A percentile compares a stretch with the other conserved stretches of the same genome.
Evolutionary conservation across 768 basidiomycete genomes (phyloP).

Genomic region (Trametes cinnabarina): DNA sequence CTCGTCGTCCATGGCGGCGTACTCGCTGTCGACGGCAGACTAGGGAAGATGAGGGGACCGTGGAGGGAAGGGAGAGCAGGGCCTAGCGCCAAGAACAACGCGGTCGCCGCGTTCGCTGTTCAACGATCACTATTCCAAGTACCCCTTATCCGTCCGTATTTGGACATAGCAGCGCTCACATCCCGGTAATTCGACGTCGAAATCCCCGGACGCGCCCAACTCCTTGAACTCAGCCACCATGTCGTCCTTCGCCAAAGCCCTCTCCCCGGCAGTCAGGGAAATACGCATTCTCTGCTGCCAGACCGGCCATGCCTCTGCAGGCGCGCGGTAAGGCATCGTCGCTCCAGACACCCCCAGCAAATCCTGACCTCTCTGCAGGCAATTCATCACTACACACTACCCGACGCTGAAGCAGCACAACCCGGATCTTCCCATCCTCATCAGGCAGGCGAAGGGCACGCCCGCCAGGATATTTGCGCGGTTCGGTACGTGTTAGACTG

Average conservation of each 20-base stretch:
- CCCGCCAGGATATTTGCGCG: constrained; percentile 82
- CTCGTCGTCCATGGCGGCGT: constrained; percentile 33
- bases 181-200: background rate
- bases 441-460: constrained; percentile 76
- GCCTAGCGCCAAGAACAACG: constrained; percentile 18
- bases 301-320: constrained; percentile 69
- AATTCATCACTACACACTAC: constrained; percentile 77
- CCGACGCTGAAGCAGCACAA: constrained; percentile 77
- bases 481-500: constrained; percentile 59
- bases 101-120: constrained; percentile 16
- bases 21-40: constrained; percentile 9
- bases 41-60: background rate
- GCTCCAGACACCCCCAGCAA: background rate
- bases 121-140: constrained; percentile 10
- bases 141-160: constrained; percentile 3
- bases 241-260: constrained; percentile 60
- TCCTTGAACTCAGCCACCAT: constrained; percentile 18
- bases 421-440: constrained; percentile 81
- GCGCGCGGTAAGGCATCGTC: constrained; percentile 58
- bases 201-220: background rate
- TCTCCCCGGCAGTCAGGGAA: constrained; percentile 78
- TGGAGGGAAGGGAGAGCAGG: background rate
- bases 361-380: constrained; percentile 41
- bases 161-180: background rate
- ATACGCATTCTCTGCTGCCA: constrained; percentile 81